These are phyloP conservation scores for Globisporangium carolinianum DNA, from an alignment of 352 stramenopile genomes.

Conservation along the genomic window DNA sequence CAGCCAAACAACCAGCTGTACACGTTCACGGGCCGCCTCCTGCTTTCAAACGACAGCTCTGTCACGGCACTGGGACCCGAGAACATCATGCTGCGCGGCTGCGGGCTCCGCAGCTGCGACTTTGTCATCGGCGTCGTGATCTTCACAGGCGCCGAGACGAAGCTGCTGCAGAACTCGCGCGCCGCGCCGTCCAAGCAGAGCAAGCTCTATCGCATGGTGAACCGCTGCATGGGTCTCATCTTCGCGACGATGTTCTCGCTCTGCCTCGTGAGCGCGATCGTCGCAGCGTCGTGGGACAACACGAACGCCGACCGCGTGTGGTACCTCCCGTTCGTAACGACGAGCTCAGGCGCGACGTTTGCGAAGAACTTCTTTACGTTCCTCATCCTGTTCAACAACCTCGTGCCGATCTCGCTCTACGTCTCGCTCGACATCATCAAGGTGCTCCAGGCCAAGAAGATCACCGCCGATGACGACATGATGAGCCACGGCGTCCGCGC, in stretches of 20 bases:
- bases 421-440: constrained; percentile 87
- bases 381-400: constrained; percentile 93
- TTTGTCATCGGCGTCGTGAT: constrained; percentile 75
- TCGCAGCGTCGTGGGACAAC: constrained; percentile 36
- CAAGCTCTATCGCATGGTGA: constrained; percentile 64
- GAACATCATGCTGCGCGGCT: constrained; percentile 86
- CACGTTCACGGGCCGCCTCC: constrained; percentile 58
- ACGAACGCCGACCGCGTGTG: constrained; percentile 29
- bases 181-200: constrained; percentile 64
- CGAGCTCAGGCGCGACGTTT: constrained; percentile 21
- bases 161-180: constrained; percentile 75
- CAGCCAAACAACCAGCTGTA: constrained; percentile 75
- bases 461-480: constrained; percentile 80
- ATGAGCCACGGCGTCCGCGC: constrained; percentile 74
- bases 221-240: constrained; percentile 61
- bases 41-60: background rate
- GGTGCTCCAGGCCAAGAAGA: constrained; percentile 81
- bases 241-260: constrained; percentile 37
- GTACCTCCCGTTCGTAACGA: constrained; percentile 34
- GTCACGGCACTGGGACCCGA: constrained; percentile 28
- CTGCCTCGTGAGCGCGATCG: constrained; percentile 63
- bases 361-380: constrained; percentile 90
- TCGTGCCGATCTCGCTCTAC: constrained; percentile 94
- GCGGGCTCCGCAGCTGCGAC: constrained; percentile 44
- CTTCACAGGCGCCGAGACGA: constrained; percentile 89